Base-by-base conservation (phyloP, 139 green algal genomes). In the Coelastrella sp. region DNA sequence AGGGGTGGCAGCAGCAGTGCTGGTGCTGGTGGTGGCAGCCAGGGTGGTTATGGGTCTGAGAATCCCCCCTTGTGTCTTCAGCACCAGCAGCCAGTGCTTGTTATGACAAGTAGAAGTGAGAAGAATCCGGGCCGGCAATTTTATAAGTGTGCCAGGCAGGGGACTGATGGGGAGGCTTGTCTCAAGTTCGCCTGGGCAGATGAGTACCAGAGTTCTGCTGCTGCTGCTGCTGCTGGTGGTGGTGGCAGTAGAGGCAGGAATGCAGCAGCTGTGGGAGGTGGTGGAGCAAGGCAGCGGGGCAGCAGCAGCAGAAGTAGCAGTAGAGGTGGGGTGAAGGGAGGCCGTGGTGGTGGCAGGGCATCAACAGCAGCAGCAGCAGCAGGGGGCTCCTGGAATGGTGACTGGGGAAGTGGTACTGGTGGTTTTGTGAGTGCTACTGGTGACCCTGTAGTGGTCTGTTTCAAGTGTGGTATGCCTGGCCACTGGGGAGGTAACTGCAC, bases 131-230 rank as follows among this genome's bases (percentile, higher is more conserved):
- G 91, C n/a, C 86, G 92, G 20, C 15, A 78, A 17, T 95, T 95
- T 27, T 91, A 91, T 75, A 95, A 95, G 88, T 95, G 93, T 85
- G 56, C 87, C 12, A 68, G 70, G 11, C 58, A 56, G 35, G 84
- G 91, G 25, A 24, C 72, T 7, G 82, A 76, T 25, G 56, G 49
- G 4, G 87, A 93, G 35, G 15, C 25, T 19, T 94, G 92, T 49
- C 70, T 94, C 12, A 58, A 61, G 25, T 94, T 94, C 72, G 83
- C 57, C 20, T 94, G 92, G 92, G 90, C 81, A 57, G 92, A 94
- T 70, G 87, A 94, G 60, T 94, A 78, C 25, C 82, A 92, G 15
- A 80, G 79, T 49, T 57, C 17, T 49, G 12, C 15, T n/a, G 65
- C 63, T 56, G 66, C 24, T 66, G 70, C 80, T 74, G 58, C 81